Base-by-base conservation (phyloP, 768 basidiomycete genomes). In the Clitopilus hobsonii region DNA sequence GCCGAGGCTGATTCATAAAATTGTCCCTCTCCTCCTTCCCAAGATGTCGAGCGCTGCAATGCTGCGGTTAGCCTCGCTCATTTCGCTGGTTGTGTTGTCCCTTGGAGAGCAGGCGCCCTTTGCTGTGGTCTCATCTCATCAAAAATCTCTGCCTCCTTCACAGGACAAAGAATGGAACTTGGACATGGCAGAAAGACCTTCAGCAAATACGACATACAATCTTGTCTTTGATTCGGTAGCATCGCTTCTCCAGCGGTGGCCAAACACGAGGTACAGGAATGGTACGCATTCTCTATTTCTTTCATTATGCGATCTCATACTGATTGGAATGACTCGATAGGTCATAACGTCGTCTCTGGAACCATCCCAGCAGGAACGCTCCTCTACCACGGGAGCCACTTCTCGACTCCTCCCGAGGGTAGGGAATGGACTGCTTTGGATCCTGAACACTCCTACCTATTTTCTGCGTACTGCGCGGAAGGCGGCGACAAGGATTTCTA, bases 191-290 rank as follows among this genome's bases (percentile, higher is more conserved):
- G 32, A 36, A 45, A 11, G 54, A 38, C 60, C 54, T 20, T 54
- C 51, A 18, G 51, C 41, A 32, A 65, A 67, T 32, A 55, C 60
- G 16, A 72, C 73, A 3, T 56, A 61, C 16, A 63, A 71, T 51
- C 59, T 74, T 28, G 60, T 74, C 11, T 75, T 75, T 49, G 67
- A 70, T 30, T 65, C 67, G 2, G 61, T 73, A 8, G 59, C 60
- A 38, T 65, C 69, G 3, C 56, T 73, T 5, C 63, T 76, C 11
- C 74, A 76, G 47, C 65, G 68, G 23, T 75, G 71, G 71, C 65
- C 72, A 2, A 74, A 74, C 53, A 71, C 69, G 1, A 63, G 68
- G 11, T 68, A 67, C 47, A 67, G 68, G n/a, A 71, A 71, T 58
- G 71, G 71, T 73, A 38, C 52, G 67, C 24, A 22, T 18, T 16